These are phyloP conservation scores for Beauveria australis DNA, from an alignment of 2,329 filamentous ascomycete species.

Conservation along the genomic window DNA sequence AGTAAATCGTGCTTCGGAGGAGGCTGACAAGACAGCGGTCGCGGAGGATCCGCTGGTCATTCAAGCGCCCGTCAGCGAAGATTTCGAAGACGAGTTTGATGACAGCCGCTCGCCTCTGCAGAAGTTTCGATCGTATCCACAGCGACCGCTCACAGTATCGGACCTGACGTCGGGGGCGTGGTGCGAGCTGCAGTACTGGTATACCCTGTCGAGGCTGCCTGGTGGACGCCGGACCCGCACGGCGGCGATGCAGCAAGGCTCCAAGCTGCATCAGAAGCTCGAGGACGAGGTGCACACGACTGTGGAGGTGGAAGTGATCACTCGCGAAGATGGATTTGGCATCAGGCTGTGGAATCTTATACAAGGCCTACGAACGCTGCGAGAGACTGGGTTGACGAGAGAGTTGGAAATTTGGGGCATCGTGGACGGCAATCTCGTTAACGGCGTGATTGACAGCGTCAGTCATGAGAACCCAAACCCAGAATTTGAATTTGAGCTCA, in stretches of 20 bases:
- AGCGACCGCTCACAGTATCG: slow-evolving; percentile 75
- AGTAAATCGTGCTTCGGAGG: slow-evolving; percentile 44
- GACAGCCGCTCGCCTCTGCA: slow-evolving; percentile 54
- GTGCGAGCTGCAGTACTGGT: slow-evolving; percentile 94
- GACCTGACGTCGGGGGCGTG: slow-evolving; percentile 85
- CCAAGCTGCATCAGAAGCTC: slow-evolving; percentile 69
- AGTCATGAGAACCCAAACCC: slow-evolving; percentile 69
- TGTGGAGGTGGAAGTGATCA: slow-evolving; percentile 62
- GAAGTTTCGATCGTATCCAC: slow-evolving; percentile 69
- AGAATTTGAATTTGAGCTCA: slow-evolving; percentile 55
- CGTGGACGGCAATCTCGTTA: slow-evolving; percentile 73
- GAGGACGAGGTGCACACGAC: slow-evolving; percentile 79
- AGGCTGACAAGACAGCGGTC: slow-evolving; percentile 11
- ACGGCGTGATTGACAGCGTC: slow-evolving; percentile 82
- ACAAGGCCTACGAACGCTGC: slow-evolving; percentile 68
- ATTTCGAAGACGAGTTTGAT: slow-evolving; percentile 15
- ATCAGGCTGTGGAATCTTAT: slow-evolving; percentile 85
- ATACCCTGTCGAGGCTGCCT: slow-evolving; percentile 64
- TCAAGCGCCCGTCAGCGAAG: slow-evolving; percentile 13
- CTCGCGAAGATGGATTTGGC: slow-evolving; percentile 74
- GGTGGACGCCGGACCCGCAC: slow-evolving; percentile 69
- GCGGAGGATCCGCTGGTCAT: background rate
- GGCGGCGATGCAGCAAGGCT: slow-evolving; percentile 75
- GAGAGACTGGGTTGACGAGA: slow-evolving; percentile 62
- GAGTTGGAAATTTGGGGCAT: slow-evolving; percentile 81